Evolutionary conservation across 352 stramenopile genomes (phyloP), one percentile per base, ranked within the genome.

Genomic region (Pythium chondricola): DNA sequence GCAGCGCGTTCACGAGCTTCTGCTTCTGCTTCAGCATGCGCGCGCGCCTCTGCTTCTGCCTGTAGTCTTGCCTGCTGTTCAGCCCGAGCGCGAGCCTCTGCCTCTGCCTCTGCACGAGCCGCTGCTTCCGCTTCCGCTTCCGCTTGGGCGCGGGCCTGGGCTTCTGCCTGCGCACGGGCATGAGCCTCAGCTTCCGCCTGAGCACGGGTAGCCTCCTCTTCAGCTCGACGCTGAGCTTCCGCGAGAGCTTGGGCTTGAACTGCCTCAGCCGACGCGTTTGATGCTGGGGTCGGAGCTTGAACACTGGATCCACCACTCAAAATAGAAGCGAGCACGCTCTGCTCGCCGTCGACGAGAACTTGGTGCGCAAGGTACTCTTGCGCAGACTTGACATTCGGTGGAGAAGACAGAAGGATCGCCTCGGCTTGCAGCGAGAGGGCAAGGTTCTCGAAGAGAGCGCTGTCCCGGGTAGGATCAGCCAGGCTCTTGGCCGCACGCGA

Each of bases 371-470:
- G 45, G 62, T 98, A 98, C 26, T 91, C 57, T 10, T 51, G 42
- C 20, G 91, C 78, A 22, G 84, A 51, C 20, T 25, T 21, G 26
- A 65, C 48, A 33, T 13, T 33, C 29, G 29, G 29, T 33, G 29
- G 29, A 13, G 7, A 13, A 8, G 8, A 13, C 7, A 33, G 29
- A 51, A 98, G 91, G 40, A 96, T 85, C 46, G 88, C 61, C 65
- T 99, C 96, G 2, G 97, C 95, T 69, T 98, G 76, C 33, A 98
- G 62, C 8, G 95, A 97, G 49, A 94, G 70, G 31, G 97, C 75
- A 20, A 98, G 66, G 66, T 99, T 97, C 48, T 97, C 83, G 62
- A 99, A 99, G 37, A 98, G 58, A 10, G 97, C 93, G 1, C 82
- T 69, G 61, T 99, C 95, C 25, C 83, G 74, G 4, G 62, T 61